phyloP scores from a whole-genome alignment of 768 basidiomycete species.

The Lenzites betulinus region DNA sequence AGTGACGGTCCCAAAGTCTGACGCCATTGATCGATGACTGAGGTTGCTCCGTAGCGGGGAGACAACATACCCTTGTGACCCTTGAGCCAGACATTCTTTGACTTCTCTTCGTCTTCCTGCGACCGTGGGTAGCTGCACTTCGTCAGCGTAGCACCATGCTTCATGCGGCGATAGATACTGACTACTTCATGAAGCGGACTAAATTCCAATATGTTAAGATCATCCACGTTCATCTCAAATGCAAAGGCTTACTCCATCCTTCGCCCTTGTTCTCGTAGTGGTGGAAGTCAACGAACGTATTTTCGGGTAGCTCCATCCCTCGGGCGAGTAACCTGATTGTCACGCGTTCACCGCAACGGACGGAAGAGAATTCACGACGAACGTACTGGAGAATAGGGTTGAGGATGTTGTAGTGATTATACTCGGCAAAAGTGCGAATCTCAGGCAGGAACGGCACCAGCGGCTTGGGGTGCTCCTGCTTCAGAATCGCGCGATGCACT shows the following conservation, averaged over 20 bases:
- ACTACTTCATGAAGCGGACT: constrained; percentile 75
- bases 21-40: neutral
- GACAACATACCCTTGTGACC: constrained; percentile 36
- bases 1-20: constrained; percentile 39
- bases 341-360: neutral
- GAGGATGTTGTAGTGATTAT: constrained; percentile 34
- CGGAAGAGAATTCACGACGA: neutral
- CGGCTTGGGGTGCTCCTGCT: constrained; percentile 31
- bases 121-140: constrained; percentile 34
- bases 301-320: constrained; percentile 38
- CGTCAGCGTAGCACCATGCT: neutral
- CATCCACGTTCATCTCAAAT: too few relatives aligned
- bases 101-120: constrained; percentile 35
- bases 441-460: constrained; percentile 35
- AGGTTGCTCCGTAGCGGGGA: neutral
- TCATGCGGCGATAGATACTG: constrained; percentile 18
- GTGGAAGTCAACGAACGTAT: constrained; percentile 36
- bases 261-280: constrained; percentile 31
- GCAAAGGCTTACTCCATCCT: constrained; percentile 28
- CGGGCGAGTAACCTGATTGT: constrained; percentile 32
- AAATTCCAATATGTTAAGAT: neutral
- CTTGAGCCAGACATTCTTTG: constrained; percentile 39
- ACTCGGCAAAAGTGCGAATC: constrained; percentile 30
- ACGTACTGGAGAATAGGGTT: constrained; percentile 31
- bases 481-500: constrained; percentile 34